Conservation (phyloP, 2,329 filamentous ascomycete species). For the Diaporthe ampelina region DNA sequence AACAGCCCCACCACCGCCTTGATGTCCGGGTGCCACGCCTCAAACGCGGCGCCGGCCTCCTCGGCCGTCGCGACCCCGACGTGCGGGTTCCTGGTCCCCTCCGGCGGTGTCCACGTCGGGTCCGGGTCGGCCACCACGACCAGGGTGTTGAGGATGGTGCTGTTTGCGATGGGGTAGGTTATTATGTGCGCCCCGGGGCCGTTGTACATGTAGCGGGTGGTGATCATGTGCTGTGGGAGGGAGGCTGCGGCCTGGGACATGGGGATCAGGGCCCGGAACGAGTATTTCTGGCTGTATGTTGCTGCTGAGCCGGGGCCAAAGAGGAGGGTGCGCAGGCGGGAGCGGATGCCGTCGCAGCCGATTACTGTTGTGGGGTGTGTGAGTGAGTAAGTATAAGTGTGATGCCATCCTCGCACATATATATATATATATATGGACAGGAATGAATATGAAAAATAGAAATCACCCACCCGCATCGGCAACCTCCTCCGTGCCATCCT, state of each 20-base stretch:
- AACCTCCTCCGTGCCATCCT: slow-evolving; percentile 48
- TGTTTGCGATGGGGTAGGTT: slow-evolving; percentile 72
- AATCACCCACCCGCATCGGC: slow-evolving; percentile 51
- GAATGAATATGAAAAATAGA: neutral
- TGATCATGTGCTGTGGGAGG: slow-evolving; percentile 63
- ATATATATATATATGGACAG: too few relatives aligned
- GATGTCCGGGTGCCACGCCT: slow-evolving; percentile 56
- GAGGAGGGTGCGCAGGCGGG: slow-evolving; percentile 64
- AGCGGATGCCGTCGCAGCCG: slow-evolving; percentile 76
- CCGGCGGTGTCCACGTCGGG: slow-evolving; percentile 50
- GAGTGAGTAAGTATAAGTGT: slow-evolving; percentile 9
- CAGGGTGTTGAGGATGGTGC: slow-evolving; percentile 69
- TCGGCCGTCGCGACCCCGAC: slow-evolving; percentile 54
- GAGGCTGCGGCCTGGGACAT: slow-evolving; percentile 66
- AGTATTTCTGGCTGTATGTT: slow-evolving; percentile 70
- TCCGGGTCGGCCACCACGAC: slow-evolving; percentile 58
- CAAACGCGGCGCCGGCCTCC: slow-evolving; percentile 57
- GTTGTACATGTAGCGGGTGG: slow-evolving; percentile 68
- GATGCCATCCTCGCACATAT: too few relatives aligned
- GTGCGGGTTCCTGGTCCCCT: slow-evolving; percentile 44
- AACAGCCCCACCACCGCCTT: slow-evolving; percentile 58
- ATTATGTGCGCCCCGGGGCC: slow-evolving; percentile 70
- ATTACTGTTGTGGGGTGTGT: slow-evolving; percentile 56
- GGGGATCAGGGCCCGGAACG: slow-evolving; percentile 73
- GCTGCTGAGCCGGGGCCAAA: slow-evolving; percentile 55